phyloP scores from a whole-genome alignment of 176 grass and related monocot species.

The Aegilops bicornis region DNA sequence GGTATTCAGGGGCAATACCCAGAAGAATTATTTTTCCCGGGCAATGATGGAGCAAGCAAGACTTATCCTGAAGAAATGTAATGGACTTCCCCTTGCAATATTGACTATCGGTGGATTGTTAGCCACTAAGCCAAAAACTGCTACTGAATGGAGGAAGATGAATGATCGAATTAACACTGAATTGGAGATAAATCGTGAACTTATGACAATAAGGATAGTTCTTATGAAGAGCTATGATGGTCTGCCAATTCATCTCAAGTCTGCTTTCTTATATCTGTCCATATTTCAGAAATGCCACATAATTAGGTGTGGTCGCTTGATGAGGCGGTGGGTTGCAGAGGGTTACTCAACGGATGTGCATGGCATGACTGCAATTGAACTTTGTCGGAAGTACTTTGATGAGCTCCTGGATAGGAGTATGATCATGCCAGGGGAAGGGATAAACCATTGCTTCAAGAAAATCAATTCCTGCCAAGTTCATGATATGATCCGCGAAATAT shows the following conservation, averaged over 20 bases:
- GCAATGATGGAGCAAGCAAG: neutral
- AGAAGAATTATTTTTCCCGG: neutral
- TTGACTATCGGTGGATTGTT: slow-evolving; percentile 35
- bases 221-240: neutral
- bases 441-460: accelerated
- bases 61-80: neutral
- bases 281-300: too few species aligned
- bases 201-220: neutral
- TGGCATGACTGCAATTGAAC: too few species aligned
- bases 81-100: slow-evolving; percentile 39
- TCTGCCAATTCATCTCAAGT: too few species aligned
- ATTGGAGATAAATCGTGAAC: neutral
- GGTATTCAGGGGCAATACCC: neutral
- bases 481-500: too few species aligned
- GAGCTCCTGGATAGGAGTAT: too few species aligned
- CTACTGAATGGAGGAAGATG: slow-evolving; percentile 31
- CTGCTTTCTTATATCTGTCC: too few species aligned
- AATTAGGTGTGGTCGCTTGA: too few species aligned
- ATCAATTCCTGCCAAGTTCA: too few species aligned
- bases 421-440: too few species aligned
- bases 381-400: too few species aligned
- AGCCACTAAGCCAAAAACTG: slow-evolving; percentile 1
- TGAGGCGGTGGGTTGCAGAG: slow-evolving; percentile 42
- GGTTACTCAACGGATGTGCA: neutral
- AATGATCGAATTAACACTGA: slow-evolving; percentile 6